These are phyloP conservation scores for Exophiala sp. DNA, from an alignment of 2,329 filamentous ascomycete genomes.

Conservation along the genomic window DNA sequence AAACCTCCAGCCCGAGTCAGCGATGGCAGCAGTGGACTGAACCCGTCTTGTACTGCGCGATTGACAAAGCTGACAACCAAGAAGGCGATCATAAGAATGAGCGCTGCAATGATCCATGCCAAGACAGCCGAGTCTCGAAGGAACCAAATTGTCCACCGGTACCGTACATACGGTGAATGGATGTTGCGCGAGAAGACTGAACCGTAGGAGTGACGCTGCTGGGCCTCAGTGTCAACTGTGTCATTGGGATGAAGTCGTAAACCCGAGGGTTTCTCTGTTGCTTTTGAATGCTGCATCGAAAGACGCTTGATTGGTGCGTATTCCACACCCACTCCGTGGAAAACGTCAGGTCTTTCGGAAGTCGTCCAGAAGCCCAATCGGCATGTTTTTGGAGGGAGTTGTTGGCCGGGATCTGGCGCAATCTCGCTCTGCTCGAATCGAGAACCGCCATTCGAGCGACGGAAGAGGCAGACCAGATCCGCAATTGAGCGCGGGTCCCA, in stretches of 20 bases:
- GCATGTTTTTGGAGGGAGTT: constrained; percentile 57
- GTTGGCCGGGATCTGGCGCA: constrained; percentile 44
- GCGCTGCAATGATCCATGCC: constrained; percentile 59
- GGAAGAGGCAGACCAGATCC: constrained; percentile 73
- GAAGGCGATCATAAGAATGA: constrained; percentile 65
- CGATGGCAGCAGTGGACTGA: constrained; percentile 64
- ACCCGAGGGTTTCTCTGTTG: constrained; percentile 7
- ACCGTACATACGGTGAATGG: constrained; percentile 53
- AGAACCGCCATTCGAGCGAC: constrained; percentile 71
- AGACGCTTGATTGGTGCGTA: constrained; percentile 51
- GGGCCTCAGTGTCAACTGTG: constrained; percentile 38
- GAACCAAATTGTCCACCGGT: constrained; percentile 73
- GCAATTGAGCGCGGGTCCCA: constrained; percentile 84
- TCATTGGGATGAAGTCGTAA: constrained; percentile 19
- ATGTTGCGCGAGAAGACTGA: constrained; percentile 51
- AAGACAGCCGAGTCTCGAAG: constrained; percentile 65
- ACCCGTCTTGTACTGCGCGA: constrained; percentile 63
- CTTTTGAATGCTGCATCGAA: constrained; percentile 35
- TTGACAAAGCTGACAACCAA: constrained; percentile 76
- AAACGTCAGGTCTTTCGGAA: constrained; percentile 63
- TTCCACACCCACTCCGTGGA: constrained; percentile 74
- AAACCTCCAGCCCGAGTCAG: constrained; percentile 63
- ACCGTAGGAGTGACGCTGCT: constrained; percentile 35
- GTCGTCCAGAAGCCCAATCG: constrained; percentile 84
- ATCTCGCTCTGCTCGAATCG: constrained; percentile 70